A percentile compares a stretch with the other conserved stretches of the same genome.
Conservation (phyloP, 176 grass and related monocot species). For the Urochloa ruziziensis region DNA sequence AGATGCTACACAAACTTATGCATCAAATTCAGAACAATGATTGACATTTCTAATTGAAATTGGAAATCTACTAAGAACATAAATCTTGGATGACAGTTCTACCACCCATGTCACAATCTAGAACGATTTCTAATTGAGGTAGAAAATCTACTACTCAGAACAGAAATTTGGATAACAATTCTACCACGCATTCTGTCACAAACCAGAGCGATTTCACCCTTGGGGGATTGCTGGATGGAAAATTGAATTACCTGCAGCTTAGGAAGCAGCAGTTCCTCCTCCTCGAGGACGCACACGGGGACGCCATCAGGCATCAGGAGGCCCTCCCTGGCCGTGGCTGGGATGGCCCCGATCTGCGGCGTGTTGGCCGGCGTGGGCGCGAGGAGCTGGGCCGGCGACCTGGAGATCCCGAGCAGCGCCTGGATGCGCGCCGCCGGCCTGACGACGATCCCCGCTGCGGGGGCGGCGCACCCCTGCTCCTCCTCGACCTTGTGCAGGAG, state of each 20-base stretch:
- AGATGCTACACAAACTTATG: background rate
- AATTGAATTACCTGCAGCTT: conserved; percentile 43
- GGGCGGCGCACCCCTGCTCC: conserved; percentile 36
- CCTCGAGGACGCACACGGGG: conserved; percentile 18
- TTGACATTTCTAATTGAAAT: background rate
- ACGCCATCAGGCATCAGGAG: background rate
- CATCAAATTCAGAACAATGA: background rate
- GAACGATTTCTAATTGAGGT: background rate
- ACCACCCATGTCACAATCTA: background rate
- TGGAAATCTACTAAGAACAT: background rate
- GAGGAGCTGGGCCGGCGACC: conserved; percentile 64
- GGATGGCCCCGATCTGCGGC: conserved; percentile 33
- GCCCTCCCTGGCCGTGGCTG: background rate
- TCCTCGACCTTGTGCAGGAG: conserved; percentile 85
- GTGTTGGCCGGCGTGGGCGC: conserved; percentile 78
- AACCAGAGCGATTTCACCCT: background rate
- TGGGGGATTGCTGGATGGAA: background rate
- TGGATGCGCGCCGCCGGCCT: conserved; percentile 38
- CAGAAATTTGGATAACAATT: background rate
- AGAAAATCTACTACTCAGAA: background rate
- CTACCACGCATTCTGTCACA: background rate
- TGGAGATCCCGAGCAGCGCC: conserved; percentile 40
- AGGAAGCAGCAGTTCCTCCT: conserved; percentile 39
- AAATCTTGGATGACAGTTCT: background rate
- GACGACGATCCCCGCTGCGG: conserved; percentile 7